These are phyloP conservation scores for Ophidiomyces ophidiicola DNA, from an alignment of 2,329 filamentous ascomycete species.

Conservation along the genomic window DNA sequence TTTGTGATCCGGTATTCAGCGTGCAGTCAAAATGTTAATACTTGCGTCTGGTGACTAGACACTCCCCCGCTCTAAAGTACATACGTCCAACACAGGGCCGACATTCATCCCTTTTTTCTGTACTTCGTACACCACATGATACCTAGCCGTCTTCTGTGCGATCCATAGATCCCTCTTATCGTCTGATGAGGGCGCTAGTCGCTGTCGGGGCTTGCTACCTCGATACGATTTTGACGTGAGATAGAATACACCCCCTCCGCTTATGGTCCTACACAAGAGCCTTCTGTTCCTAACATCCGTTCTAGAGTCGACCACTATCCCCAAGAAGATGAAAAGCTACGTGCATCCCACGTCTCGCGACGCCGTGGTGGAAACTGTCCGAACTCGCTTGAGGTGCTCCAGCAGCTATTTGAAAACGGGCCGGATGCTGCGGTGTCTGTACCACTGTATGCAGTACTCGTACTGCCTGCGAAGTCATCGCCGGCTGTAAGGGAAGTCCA, in stretches of 20 bases:
- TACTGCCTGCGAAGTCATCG: slow-evolving; percentile 45
- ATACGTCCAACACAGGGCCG: no score
- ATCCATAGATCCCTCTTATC: no score
- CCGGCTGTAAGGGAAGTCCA: slow-evolving; percentile 42
- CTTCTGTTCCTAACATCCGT: slow-evolving; percentile 7
- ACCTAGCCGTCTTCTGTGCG: no score
- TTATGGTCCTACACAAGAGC: slow-evolving; percentile 15
- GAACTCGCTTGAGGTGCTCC: slow-evolving; percentile 58
- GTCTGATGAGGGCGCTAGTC: slow-evolving; percentile 48
- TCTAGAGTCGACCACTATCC: slow-evolving; percentile 54
- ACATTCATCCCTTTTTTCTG: no score
- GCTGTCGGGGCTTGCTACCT: slow-evolving; percentile 55
- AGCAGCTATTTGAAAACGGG: slow-evolving; percentile 42
- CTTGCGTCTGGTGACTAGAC: no score
- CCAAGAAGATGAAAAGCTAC: slow-evolving; percentile 58
- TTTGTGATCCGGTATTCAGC: no score
- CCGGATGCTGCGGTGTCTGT: slow-evolving; percentile 4
- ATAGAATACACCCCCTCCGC: slow-evolving; percentile 16
- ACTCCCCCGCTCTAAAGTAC: no score
- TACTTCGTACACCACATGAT: no score
- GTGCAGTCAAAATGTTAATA: no score
- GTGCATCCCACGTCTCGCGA: slow-evolving; percentile 46
- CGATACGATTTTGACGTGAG: slow-evolving; percentile 53
- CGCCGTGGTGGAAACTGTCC: slow-evolving; percentile 62
- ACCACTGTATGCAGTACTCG: slow-evolving; percentile 30